Conservation (phyloP, 1,284 basidiomycete species). For the Butyriboletus appendiculatus region DNA sequence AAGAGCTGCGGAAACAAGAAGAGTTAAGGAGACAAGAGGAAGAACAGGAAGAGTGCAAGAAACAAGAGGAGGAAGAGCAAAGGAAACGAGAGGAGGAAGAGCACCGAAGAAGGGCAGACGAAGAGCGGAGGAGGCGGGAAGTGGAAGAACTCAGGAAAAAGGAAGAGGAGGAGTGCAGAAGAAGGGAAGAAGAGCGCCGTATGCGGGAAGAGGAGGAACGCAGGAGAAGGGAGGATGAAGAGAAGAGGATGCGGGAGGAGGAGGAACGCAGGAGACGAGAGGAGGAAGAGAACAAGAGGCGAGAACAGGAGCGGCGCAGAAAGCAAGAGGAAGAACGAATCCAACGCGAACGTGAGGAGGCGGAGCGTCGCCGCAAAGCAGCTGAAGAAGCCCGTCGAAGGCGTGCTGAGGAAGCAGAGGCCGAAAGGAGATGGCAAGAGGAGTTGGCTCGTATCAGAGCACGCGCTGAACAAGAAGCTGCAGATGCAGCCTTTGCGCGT, state of each 20-base stretch:
- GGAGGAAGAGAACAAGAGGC: slow-evolving; percentile 26
- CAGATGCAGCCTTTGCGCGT: slow-evolving; percentile 36
- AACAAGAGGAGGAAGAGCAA: slow-evolving; percentile 11
- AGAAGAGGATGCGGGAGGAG: slow-evolving; percentile 15
- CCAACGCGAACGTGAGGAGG: slow-evolving; percentile 20
- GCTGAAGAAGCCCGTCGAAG: slow-evolving; percentile 16
- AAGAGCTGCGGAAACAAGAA: slow-evolving; percentile 9
- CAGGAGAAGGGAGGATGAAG: slow-evolving; percentile 5
- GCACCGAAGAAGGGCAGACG: background rate
- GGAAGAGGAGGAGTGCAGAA: slow-evolving; percentile 14
- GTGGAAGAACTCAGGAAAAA: slow-evolving; percentile 19
- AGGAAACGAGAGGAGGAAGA: slow-evolving; percentile 30
- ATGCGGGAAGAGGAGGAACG: slow-evolving; percentile 15
- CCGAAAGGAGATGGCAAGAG: slow-evolving; percentile 34
- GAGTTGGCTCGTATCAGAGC: slow-evolving; percentile 33
- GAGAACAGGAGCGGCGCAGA: slow-evolving; percentile 18
- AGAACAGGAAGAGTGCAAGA: slow-evolving; percentile 11
- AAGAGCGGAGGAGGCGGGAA: background rate
- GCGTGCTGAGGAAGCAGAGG: slow-evolving; percentile 27
- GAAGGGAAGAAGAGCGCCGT: slow-evolving; percentile 18
- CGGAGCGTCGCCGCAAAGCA: slow-evolving; percentile 18
- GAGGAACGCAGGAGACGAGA: slow-evolving; percentile 9
- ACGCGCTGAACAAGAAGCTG: slow-evolving; percentile 35
- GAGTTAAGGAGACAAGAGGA: slow-evolving; percentile 9
- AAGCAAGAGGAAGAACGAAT: slow-evolving; percentile 24